These are phyloP conservation scores for Atkinsonella hypoxylon DNA, from an alignment of 2,329 filamentous ascomycete genomes.

Conservation along the genomic window DNA sequence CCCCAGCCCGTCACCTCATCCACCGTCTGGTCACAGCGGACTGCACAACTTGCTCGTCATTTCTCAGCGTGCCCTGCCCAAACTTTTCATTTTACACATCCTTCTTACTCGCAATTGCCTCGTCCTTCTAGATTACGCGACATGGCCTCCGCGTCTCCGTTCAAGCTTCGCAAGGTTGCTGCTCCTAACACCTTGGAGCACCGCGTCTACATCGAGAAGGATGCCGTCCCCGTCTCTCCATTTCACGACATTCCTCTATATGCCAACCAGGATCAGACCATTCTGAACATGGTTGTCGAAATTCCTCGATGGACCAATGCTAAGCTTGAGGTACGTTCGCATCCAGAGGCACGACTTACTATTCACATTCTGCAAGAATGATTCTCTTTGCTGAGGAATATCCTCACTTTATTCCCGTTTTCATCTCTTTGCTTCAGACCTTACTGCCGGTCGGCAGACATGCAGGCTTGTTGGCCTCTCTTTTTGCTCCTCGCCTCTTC, in stretches of 20 bases:
- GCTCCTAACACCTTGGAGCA: conserved; percentile 90
- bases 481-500: conserved; percentile 1
- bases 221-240: conserved; percentile 84
- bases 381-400: no score
- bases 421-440: not conserved
- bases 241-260: conserved; percentile 99
- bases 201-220: conserved; percentile 95
- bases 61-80: conserved; percentile 23
- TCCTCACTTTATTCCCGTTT: not conserved
- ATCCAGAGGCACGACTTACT: not conserved
- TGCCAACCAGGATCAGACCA: conserved; percentile 87
- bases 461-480: not conserved
- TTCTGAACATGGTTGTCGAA: conserved; percentile 99
- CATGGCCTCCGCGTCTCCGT: conserved; percentile 56
- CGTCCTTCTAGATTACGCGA: conserved; percentile 12
- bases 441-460: not conserved
- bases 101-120: conserved; percentile 12
- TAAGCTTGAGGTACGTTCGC: conserved; percentile 78
- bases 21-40: conserved; percentile 38
- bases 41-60: conserved; percentile 43
- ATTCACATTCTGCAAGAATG: not conserved
- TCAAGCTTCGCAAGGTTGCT: conserved; percentile 75
- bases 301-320: conserved; percentile 99
- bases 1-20: conserved; percentile 14
- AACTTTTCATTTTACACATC: conserved; percentile 9